A percentile compares a stretch with the other conserved stretches of the same genome.
These are phyloP conservation scores for Zea luxurians DNA, from an alignment of 176 grass and related monocot species.

Conservation along the genomic window DNA sequence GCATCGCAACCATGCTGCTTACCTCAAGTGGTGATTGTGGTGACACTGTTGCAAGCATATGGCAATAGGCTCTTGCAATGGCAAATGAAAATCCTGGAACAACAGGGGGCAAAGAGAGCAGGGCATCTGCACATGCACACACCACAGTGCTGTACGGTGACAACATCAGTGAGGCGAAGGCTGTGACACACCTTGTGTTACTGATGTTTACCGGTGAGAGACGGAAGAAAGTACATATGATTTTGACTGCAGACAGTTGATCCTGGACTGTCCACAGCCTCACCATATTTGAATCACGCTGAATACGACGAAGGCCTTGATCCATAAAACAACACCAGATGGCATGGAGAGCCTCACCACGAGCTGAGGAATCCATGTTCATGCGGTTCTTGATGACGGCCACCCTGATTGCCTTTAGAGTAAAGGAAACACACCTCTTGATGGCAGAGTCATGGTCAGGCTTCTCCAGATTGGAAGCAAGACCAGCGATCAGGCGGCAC, in stretches of 20 bases:
- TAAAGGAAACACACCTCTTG: background rate
- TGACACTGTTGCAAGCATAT: background rate
- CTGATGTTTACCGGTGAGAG: background rate
- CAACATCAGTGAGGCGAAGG: background rate
- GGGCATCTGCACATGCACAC: background rate
- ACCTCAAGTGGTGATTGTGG: background rate
- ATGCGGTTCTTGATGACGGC: background rate
- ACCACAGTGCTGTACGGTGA: background rate
- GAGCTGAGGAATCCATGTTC: background rate
- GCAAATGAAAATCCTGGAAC: background rate
- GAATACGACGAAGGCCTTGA: background rate
- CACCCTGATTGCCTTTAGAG: background rate
- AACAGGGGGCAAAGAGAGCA: background rate
- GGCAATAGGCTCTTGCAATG: background rate
- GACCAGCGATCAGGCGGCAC: background rate
- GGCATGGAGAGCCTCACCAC: background rate
- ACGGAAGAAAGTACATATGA: background rate
- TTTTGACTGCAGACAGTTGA: background rate
- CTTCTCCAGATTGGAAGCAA: slow-evolving; percentile 5
- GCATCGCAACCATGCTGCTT: background rate
- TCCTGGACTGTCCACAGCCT: background rate
- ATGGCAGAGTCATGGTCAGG: background rate
- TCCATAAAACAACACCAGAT: slow-evolving; percentile 4
- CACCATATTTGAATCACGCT: background rate
- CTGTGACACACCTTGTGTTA: background rate